Conservation (phyloP, 805 yeast genomes). For the Ogataea paradorogensis region DNA sequence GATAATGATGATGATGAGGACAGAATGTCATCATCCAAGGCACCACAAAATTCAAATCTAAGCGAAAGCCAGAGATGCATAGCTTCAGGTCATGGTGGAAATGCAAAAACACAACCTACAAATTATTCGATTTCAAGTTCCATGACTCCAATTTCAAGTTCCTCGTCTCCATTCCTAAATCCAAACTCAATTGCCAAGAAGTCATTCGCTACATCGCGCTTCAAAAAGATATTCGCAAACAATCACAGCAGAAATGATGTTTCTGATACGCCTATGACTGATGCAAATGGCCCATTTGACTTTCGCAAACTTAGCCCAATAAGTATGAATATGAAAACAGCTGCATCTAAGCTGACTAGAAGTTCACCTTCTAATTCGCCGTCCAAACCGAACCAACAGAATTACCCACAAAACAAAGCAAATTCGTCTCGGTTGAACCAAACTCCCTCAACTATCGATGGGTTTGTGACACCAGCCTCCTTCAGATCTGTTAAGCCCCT, state of each 20-base stretch:
- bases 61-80: not conserved
- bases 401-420: not conserved
- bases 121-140: not conserved
- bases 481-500: constrained; percentile 77
- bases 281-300: constrained; percentile 21
- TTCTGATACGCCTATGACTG: constrained; percentile 10
- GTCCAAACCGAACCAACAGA: constrained; percentile 16
- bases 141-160: constrained; percentile 18
- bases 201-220: constrained; percentile 23
- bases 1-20: constrained; percentile 16
- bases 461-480: constrained; percentile 47
- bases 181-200: constrained; percentile 19
- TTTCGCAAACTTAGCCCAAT: constrained; percentile 17
- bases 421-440: constrained; percentile 4
- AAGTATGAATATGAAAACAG: constrained; percentile 9
- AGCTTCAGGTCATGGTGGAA: not conserved
- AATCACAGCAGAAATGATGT: not conserved
- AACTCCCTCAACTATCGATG: constrained; percentile 16
- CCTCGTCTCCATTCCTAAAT: constrained; percentile 27
- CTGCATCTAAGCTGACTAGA: constrained; percentile 6
- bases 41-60: not conserved
- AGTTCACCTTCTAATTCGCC: constrained; percentile 20
- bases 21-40: not conserved
- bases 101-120: not conserved
- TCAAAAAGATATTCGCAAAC: constrained; percentile 22